Conservation (phyloP, 31 red algal species). For the Asparagopsis taxiformis region DNA sequence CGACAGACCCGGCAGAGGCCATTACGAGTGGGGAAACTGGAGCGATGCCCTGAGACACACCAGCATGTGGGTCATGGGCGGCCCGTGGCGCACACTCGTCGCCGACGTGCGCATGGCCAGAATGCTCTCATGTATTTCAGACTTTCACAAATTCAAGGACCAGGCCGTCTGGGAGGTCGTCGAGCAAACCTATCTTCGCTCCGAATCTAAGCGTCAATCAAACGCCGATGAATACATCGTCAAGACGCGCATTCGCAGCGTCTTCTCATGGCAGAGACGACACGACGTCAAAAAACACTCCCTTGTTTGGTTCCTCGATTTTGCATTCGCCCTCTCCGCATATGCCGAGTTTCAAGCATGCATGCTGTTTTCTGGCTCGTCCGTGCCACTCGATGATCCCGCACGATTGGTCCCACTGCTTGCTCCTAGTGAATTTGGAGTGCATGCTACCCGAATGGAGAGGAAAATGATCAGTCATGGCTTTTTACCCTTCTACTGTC, state of each 20-base stretch:
- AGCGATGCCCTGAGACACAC: conserved; percentile 42
- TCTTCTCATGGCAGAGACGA: conserved; percentile 62
- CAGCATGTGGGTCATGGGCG: conserved; percentile 49
- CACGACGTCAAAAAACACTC: conserved; percentile 63
- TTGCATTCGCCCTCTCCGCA: conserved; percentile 45
- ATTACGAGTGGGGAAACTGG: conserved; percentile 76
- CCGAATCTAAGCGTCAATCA: conserved; percentile 30
- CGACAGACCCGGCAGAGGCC: conserved; percentile 45
- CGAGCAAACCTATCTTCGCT: conserved; percentile 47
- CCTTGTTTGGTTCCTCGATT: conserved; percentile 59
- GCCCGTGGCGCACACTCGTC: conserved; percentile 53
- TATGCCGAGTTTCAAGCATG: conserved; percentile 59
- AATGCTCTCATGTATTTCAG: conserved; percentile 30
- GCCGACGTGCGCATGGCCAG: conserved; percentile 30
- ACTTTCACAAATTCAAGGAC: conserved; percentile 66
- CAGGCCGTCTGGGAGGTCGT: conserved; percentile 67
- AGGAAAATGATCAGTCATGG: conserved; percentile 40
- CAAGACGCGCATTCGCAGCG: conserved; percentile 60
- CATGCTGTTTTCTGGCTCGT: conserved; percentile 34
- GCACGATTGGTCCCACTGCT: conserved; percentile 20
- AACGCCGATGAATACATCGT: conserved; percentile 43
- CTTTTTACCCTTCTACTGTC: conserved; percentile 49
- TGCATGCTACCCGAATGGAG: conserved; percentile 37
- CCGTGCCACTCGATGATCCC: conserved; percentile 29
- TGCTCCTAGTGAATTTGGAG: conserved; percentile 35